Base-by-base conservation (phyloP, 2,329 filamentous ascomycete genomes). In the Aspergillus ochraceoroseus region DNA sequence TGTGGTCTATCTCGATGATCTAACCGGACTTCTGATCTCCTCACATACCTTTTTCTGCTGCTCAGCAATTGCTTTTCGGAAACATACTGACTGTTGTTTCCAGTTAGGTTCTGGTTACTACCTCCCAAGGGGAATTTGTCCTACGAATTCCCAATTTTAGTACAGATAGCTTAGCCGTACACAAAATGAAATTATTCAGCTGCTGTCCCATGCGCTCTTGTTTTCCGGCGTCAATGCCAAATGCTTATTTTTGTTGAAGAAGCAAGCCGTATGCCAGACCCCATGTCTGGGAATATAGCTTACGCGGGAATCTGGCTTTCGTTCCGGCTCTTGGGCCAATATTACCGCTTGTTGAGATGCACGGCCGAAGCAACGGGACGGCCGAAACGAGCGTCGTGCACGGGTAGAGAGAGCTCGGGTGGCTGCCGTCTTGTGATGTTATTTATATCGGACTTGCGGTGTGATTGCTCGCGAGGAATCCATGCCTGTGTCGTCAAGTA, bases 21-120 rank as follows among this genome's bases (percentile, higher is more conserved):
- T 78, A 74, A 84, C 72, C 72, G 82, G 83, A 87, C 85, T 87
- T 88, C 85, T 89, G 85, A 89, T 63, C 36, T 19, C 25, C n/a
- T 41, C 22, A 32, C 12, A 17, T 33, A 6, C 30, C 30, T 17
- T 25, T 11, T 13, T 17, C 14, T 38, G 14, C 30, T 27, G 13
- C 15, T 33, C 23, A 25, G 28, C 41, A 27, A 47, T 22, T 22
- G 35, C 44, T 44, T 27, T 36, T 15, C 20, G 12, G 26, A 28
- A 25, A 15, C 13, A 44, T 41, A 23, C 48, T 51, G 32, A 51
- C 46, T 47, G 33, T n/a, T 29, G 31, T 37, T n/a, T 35, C 23
- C 5, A 33, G 38, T 29, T 48, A 45, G 42, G 34, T 31, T 17
- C 11, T 6, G 12, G 14, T 7, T 27, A 22, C 7, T n/a, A n/a